These are phyloP conservation scores for Boletus pseudopeckii DNA, from an alignment of 768 basidiomycete species.

Conservation along the genomic window DNA sequence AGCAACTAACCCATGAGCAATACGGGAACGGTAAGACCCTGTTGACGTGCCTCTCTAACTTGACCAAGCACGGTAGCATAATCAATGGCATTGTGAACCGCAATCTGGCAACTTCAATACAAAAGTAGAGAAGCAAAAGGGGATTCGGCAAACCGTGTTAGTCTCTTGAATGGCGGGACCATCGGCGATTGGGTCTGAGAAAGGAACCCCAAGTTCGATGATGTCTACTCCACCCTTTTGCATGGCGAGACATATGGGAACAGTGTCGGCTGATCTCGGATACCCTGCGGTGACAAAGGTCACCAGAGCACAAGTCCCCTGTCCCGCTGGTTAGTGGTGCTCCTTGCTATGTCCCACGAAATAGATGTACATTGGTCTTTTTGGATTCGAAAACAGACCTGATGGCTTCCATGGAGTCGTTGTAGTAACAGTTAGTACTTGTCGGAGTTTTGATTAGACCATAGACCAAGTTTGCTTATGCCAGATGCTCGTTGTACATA, in stretches of 20 bases:
- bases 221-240: conserved; percentile 91
- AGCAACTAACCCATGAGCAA: conserved; percentile 37
- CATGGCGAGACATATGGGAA: conserved; percentile 86
- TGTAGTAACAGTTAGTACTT: background rate
- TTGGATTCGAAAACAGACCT: conserved; percentile 26
- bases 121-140: background rate
- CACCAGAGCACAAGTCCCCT: conserved; percentile 56
- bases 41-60: conserved; percentile 71
- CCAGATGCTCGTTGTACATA: background rate
- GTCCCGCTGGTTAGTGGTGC: conserved; percentile 3
- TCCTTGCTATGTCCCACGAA: background rate
- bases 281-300: conserved; percentile 96
- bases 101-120: conserved; percentile 52
- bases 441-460: conserved; percentile 2
- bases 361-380: conserved; percentile 14
- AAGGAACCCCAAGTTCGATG: conserved; percentile 82
- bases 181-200: conserved; percentile 92
- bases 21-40: conserved; percentile 82
- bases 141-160: conserved; percentile 62
- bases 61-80: conserved; percentile 72
- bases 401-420: conserved; percentile 27
- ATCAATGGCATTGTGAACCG: conserved; percentile 76
- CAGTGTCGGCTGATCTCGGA: conserved; percentile 74
- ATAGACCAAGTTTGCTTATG: too few relatives aligned
- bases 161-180: conserved; percentile 90